Evolutionary conservation across 2,329 filamentous ascomycete genomes (phyloP), one percentile per base, ranked within the genome.

Genomic region (Dactylellina cionopaga): DNA sequence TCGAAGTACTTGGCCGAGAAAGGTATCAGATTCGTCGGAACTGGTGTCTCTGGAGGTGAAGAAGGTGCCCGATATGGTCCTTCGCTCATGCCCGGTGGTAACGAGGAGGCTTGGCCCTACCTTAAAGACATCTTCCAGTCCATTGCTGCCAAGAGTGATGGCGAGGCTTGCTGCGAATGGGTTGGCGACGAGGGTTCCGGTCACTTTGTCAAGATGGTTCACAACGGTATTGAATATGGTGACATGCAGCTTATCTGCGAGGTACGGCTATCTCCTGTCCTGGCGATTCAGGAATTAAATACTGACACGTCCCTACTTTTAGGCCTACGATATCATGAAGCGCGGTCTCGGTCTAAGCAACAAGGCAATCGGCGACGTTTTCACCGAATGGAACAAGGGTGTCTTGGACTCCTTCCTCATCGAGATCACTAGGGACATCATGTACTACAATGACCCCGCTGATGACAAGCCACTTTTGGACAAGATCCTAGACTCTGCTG

Each of bases 121-220:
- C 96, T 99, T 86, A 98, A 99, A 89, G 93, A 98, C 80, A 91
- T 99, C 80, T 96, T 99, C 87, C 95, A 99, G 86, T 88, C 88
- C 85, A 96, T 99, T 81, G 88, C 95, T 76, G 95, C 95, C 83
- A 98, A 99, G 89, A 96, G 91, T 83, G 94, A 97, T 80, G 90
- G 89, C 79, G 95, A 99, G 87, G 85, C 95, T 77, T 99, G 95
- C 89, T 99, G 95, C 81, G 95, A 99, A 84, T 99, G 95, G 95
- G 95, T 99, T 79, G 95, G 95, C 85, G 95, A 98, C 84, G 92
- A 98, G 83, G 95, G 95, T 88, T 92, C 95, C 84, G 95, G 95
- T 79, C 95, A 99, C 89, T 99, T 97, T 87, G 94, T 99, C 86
- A 99, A 99, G 91, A 99, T 99, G 95, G 95, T 99, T 76, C 95